These are phyloP conservation scores for Kazachstania martiniae DNA, from an alignment of 805 yeast species.

Conservation along the genomic window DNA sequence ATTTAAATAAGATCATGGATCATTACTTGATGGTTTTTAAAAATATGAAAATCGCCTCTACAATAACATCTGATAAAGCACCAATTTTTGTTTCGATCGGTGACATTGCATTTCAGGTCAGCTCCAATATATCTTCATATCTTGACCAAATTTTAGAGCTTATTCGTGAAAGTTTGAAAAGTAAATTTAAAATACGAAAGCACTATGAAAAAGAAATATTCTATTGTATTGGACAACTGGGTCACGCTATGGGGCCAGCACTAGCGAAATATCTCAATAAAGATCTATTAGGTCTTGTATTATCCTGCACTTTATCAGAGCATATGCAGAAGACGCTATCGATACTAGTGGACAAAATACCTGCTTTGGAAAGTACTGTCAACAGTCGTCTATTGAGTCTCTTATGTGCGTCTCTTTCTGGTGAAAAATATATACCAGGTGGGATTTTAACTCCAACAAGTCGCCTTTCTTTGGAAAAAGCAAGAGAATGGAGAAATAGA, in stretches of 20 bases:
- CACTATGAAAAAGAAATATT: conserved; percentile 80
- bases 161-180: conserved; percentile 64
- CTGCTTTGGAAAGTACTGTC: conserved; percentile 66
- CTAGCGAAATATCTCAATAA: conserved; percentile 78
- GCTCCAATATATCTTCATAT: conserved; percentile 77
- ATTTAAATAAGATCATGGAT: conserved; percentile 67
- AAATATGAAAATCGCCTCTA: conserved; percentile 36
- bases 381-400: conserved; percentile 61
- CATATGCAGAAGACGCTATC: conserved; percentile 69
- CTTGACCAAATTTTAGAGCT: conserved; percentile 79
- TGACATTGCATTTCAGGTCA: conserved; percentile 62
- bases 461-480: conserved; percentile 51
- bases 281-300: conserved; percentile 67
- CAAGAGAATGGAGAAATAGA: conserved; percentile 66
- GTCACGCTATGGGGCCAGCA: conserved; percentile 87
- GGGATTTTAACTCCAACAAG: conserved; percentile 68
- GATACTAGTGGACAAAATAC: conserved; percentile 59
- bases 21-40: conserved; percentile 72
- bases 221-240: conserved; percentile 77
- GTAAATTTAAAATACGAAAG: conserved; percentile 42
- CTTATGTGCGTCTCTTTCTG: conserved; percentile 67
- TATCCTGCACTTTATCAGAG: conserved; percentile 75
- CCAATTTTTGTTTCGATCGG: conserved; percentile 76
- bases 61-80: conserved; percentile 44
- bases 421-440: conserved; percentile 70